A percentile compares a stretch with the other conserved stretches of the same genome.
Evolutionary conservation across 495 filamentous ascomycete genomes (phyloP).

Genomic region (Rhypophila decipiens): DNA sequence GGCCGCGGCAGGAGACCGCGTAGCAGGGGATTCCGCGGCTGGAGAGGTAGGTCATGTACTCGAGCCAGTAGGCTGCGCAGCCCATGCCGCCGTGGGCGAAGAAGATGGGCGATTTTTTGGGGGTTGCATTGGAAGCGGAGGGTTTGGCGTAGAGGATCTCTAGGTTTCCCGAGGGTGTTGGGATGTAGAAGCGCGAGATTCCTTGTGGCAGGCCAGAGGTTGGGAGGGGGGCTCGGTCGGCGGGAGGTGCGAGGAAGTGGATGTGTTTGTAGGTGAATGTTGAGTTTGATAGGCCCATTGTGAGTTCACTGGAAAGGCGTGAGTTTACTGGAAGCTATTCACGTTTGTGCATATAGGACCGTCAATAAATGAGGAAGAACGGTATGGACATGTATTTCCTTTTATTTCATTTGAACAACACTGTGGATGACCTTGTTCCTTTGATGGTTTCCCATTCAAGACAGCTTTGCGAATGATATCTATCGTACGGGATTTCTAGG

Average conservation of each 20-base stretch:
- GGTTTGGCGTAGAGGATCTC: constrained; percentile 31
- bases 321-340: too few relatives aligned
- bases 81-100: constrained; percentile 45
- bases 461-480: too few relatives aligned
- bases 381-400: too few relatives aligned
- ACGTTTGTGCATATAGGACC: too few relatives aligned
- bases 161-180: constrained; percentile 30
- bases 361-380: too few relatives aligned
- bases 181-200: constrained; percentile 26
- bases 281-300: too few relatives aligned
- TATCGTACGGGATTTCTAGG: too few relatives aligned
- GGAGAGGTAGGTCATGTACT: constrained; percentile 38
- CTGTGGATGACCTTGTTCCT: too few relatives aligned
- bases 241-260: constrained; percentile 15
- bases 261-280: constrained; percentile 25
- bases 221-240: constrained; percentile 4
- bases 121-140: constrained; percentile 2
- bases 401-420: too few relatives aligned
- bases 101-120: constrained; percentile 24
- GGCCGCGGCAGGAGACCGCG: constrained; percentile 43
- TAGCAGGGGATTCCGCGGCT: constrained; percentile 36
- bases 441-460: too few relatives aligned
- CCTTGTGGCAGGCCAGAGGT: constrained; percentile 19
- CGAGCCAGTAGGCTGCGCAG: constrained; percentile 40
- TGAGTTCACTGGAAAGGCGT: too few relatives aligned